Percentiles rank a stretch among this genome's conserved stretches.
Conservation (phyloP, 1,139 yeast species). For the Pichiaceae sp. region DNA sequence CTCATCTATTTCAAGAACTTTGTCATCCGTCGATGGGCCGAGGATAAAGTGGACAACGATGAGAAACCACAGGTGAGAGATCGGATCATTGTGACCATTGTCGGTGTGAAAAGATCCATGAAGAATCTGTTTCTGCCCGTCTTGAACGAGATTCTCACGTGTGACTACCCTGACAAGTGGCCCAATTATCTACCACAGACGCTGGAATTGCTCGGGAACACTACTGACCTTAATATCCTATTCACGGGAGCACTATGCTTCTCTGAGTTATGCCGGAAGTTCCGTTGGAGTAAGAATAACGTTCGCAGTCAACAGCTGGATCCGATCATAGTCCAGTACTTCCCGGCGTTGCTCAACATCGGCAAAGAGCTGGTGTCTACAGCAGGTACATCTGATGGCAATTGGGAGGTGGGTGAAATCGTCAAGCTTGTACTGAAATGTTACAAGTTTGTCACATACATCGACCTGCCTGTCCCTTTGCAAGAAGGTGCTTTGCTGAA, state of each 20-base stretch:
- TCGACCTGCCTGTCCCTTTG: conserved; percentile 65
- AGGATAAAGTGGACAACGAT: conserved; percentile 44
- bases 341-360: conserved; percentile 60
- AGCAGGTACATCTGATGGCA: conserved; percentile 27
- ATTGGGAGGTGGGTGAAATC: conserved; percentile 53
- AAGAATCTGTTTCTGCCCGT: conserved; percentile 65
- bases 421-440: conserved; percentile 67
- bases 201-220: conserved; percentile 41
- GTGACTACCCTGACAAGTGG: conserved; percentile 73
- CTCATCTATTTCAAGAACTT: conserved; percentile 84
- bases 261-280: conserved; percentile 65
- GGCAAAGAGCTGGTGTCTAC: conserved; percentile 51
- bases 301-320: conserved; percentile 49
- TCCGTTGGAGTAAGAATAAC: conserved; percentile 66
- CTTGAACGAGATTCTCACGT: conserved; percentile 51
- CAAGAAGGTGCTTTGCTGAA: conserved; percentile 52
- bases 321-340: conserved; percentile 51
- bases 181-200: conserved; percentile 52
- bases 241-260: conserved; percentile 75
- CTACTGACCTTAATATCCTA: conserved; percentile 46
- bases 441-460: conserved; percentile 75
- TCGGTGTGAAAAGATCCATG: conserved; percentile 35
- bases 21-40: conserved; percentile 57
- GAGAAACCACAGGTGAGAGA: conserved; percentile 71
- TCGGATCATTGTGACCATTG: conserved; percentile 40